Conservation (phyloP, 2,329 filamentous ascomycete genomes). For the Colletotrichum magnum region DNA sequence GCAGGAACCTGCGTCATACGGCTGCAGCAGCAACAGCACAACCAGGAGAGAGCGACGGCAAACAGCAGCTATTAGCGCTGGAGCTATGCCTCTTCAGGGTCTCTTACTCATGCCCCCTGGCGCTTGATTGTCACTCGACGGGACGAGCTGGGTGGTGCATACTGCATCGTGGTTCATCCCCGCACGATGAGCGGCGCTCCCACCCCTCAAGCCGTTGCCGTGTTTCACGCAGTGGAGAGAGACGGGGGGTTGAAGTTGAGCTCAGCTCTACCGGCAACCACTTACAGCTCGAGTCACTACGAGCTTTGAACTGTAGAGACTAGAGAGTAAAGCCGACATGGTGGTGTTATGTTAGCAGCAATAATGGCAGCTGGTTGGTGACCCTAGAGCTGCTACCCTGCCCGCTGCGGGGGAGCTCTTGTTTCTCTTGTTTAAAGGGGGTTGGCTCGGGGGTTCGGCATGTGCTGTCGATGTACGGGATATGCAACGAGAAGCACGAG, state of each 20-base stretch:
- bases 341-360: too few relatives aligned
- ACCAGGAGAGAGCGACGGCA: background rate
- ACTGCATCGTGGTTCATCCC: slow-evolving; percentile 33
- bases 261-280: background rate
- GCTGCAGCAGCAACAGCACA: slow-evolving; percentile 21
- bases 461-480: slow-evolving; percentile 15
- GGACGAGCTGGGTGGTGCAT: slow-evolving; percentile 1
- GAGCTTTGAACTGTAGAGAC: too few relatives aligned
- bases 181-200: slow-evolving; percentile 21
- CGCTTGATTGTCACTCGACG: slow-evolving; percentile 11
- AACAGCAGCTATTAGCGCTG: slow-evolving; percentile 3
- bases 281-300: background rate
- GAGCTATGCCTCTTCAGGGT: slow-evolving; percentile 11
- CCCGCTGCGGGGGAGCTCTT: slow-evolving; percentile 29
- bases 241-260: background rate
- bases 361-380: too few relatives aligned
- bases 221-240: slow-evolving; percentile 27
- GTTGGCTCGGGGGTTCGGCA: slow-evolving; percentile 37
- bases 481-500: background rate
- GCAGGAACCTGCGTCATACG: slow-evolving; percentile 38
- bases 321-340: too few relatives aligned
- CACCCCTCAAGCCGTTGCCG: slow-evolving; percentile 4
- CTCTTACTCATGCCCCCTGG: slow-evolving; percentile 10
- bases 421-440: too few relatives aligned
- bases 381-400: slow-evolving; percentile 27